phyloP scores from a whole-genome alignment of 805 yeast genomes.

The Clavispora santaluciae region DNA sequence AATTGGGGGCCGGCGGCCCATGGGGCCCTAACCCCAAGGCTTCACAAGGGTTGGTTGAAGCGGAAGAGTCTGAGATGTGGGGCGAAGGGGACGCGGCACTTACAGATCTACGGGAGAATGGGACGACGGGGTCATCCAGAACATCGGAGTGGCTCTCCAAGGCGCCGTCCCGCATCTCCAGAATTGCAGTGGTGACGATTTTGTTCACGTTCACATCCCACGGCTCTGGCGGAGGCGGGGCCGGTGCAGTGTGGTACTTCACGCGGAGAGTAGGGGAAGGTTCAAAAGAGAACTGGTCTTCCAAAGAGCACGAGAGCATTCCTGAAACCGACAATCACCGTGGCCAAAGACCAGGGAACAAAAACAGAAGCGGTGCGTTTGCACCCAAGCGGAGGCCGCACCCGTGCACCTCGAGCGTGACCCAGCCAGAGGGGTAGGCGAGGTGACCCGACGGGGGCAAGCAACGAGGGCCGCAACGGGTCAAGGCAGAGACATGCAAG shows the following conservation, averaged over 20 bases:
- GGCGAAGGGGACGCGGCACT: not conserved
- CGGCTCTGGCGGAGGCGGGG: not conserved
- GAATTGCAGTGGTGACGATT: not conserved
- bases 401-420: too few relatives aligned
- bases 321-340: too few relatives aligned
- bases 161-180: not conserved
- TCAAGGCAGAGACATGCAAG: too few relatives aligned
- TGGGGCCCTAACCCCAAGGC: constrained; percentile 11
- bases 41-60: constrained; percentile 7
- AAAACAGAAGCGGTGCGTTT: not conserved
- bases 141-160: not conserved
- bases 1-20: constrained; percentile 10
- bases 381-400: not conserved
- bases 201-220: not conserved
- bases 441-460: too few relatives aligned
- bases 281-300: not conserved
- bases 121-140: not conserved
- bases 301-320: not conserved
- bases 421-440: not conserved
- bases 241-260: not conserved
- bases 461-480: too few relatives aligned
- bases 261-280: not conserved
- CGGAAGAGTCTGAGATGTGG: not conserved
- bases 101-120: not conserved
- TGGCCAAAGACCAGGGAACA: too few relatives aligned